Conservation (phyloP, 2,329 filamentous ascomycete species). For the Colletotrichum musicola region DNA sequence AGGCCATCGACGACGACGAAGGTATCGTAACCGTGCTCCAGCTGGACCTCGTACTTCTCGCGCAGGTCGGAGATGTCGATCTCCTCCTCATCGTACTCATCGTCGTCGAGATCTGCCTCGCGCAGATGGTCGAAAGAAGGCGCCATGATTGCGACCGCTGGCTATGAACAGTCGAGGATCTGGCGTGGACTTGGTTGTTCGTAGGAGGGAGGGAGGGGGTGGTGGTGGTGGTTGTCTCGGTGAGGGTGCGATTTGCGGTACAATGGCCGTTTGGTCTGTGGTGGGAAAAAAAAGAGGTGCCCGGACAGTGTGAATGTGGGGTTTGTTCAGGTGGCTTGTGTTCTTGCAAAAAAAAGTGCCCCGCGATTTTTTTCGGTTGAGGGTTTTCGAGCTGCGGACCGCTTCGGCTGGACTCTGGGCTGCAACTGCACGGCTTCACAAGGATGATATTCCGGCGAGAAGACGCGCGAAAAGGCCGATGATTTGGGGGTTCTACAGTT, state of each 20-base stretch:
- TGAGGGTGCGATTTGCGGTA: constrained; percentile 32
- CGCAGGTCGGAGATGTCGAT: constrained; percentile 95
- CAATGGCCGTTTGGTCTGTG: constrained; percentile 34
- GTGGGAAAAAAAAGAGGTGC: constrained; percentile 40
- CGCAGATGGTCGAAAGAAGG: constrained; percentile 92
- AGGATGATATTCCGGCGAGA: not conserved
- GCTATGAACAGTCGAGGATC: constrained; percentile 18
- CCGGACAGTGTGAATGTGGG: constrained; percentile 29
- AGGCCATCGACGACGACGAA: constrained; percentile 98
- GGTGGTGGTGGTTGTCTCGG: constrained; percentile 28
- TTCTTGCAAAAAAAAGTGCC: constrained; percentile 36
- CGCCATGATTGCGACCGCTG: constrained; percentile 77
- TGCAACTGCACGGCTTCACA: not conserved
- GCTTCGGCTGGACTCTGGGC: constrained; percentile 17
- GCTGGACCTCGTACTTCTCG: constrained; percentile 94
- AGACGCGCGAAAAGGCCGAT: not conserved
- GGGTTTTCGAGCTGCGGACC: constrained; percentile 32
- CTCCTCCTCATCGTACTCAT: constrained; percentile 91
- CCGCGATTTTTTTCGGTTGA: constrained; percentile 37
- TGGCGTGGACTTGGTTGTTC: constrained; percentile 13
- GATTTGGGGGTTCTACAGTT: not conserved
- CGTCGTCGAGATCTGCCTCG: constrained; percentile 88
- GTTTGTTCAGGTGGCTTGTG: constrained; percentile 6
- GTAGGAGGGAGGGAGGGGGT: constrained; percentile 17
- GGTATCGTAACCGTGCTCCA: constrained; percentile 95